Evolutionary conservation across 805 yeast species (phyloP), one percentile per base, ranked within the genome.

Genomic region (Candida cerambycidarum): DNA sequence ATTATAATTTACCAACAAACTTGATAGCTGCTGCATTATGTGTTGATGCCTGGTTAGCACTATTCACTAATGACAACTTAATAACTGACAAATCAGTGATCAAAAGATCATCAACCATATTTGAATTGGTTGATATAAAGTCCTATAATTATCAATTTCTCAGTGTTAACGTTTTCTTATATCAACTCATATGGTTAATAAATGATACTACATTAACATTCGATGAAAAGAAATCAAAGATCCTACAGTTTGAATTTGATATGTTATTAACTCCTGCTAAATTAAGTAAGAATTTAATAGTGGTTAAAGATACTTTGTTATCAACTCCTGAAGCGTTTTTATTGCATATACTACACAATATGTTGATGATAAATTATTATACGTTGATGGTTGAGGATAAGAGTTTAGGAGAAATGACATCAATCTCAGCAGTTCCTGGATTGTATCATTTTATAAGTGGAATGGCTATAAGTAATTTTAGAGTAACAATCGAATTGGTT

Each of bases 261-360:
- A 56, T 56, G 53, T 43, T 56, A 12, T 43, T 56, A 7, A 54
- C 53, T 46, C 60, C 60, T 4, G 58, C 54, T 7, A 54, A 52
- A 39, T 41, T 56, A 14, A 46, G 55, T 35, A 41, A 45, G 16
- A 51, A 53, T 14, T 47, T 56, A 16, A 45, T 48, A 7, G 51
- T 56, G 5, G 55, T 56, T 4, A 48, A 42, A 24, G 58, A 56
- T 44, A 50, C 48, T 1, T 38, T 51, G n/a, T 44, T 48, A 19
- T 54, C 56, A 9, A 48, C 54, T 7, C 55, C 54, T 1, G 55
- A 50, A 36, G 58, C 58, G 1, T 53, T 50, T 38, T 41, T 50
- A 1, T 34, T 56, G 13, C 60, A 56, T 38, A 47, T 54, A 13
- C 24, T 52, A 2, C 60, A 56, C 28, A 56, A 56, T 36, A 45